Evolutionary conservation across 352 stramenopile genomes (phyloP), one percentile per base, ranked within the genome.

Genomic region (Phytopythium boreale): DNA sequence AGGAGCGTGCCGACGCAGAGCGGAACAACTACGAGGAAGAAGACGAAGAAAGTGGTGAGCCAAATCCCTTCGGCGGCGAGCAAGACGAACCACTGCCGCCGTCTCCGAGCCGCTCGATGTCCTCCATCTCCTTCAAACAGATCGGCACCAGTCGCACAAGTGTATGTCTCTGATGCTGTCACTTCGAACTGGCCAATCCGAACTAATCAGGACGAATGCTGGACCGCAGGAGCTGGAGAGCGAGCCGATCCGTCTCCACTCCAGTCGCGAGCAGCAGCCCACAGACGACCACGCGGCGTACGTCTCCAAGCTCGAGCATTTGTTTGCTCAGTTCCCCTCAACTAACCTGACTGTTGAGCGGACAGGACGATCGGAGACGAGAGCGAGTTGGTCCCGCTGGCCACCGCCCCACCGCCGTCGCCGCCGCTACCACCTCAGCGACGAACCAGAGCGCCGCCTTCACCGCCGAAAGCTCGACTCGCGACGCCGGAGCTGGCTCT

Each of bases 301-400:
- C 47, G 24, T 51, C 44, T 51, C 5, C 44, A 51, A 15, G 44
- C 5, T 4, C 26, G 43, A 6, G 0, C 20, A 5, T 4, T 15
- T 2, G 3, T 14, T 47, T 14, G 34, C 34, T 10, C 34, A 15
- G 34, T 14, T 39, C 3, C 11, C 20, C 8, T 6, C 29, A 34
- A 7, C 37, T 44, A 44, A 55, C 47, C 8, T 49, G 0, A 6
- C n/a, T n/a, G 31, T 19, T 58, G 29, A 29, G 36, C 20, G 15
- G 29, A 59, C 34, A 61, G 24, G 26, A 24, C 19, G 14, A 6
- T 37, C 8, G 36, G 37, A 0, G 73, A 60, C 24, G 76, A 85
- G 36, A 88, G 80, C 61, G 60, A 87, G 7, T 41, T 84, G 36
- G 73, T 87, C 20, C 77, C 75, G 46, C 59, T 88, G 26, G 14